phyloP scores from a whole-genome alignment of 352 stramenopile species.

The Phytophthora constricta region DNA sequence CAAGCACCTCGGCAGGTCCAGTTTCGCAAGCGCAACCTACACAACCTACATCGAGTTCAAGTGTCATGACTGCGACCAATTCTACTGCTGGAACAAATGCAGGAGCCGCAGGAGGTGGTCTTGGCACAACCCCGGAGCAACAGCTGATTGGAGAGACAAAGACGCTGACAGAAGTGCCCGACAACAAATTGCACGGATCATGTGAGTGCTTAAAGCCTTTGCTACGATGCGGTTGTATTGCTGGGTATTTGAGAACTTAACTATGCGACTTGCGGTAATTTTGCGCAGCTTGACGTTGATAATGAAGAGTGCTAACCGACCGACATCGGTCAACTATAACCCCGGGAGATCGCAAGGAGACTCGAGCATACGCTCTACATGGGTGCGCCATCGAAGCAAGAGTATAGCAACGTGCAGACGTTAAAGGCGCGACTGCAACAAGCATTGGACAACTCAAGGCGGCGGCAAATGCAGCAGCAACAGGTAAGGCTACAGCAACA shows the following conservation, averaged over 20 bases:
- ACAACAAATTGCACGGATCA: slow-evolving; percentile 90
- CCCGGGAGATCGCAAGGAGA: slow-evolving; percentile 82
- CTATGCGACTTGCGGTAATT: slow-evolving; percentile 12
- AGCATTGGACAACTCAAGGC: slow-evolving; percentile 82
- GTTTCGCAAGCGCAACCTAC: slow-evolving; percentile 25
- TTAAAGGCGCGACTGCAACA: slow-evolving; percentile 85
- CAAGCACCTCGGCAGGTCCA: slow-evolving; percentile 26
- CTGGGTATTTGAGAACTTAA: slow-evolving; percentile 23
- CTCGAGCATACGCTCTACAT: slow-evolving; percentile 90
- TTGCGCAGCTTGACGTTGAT: slow-evolving; percentile 82
- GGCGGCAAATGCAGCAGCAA: slow-evolving; percentile 82
- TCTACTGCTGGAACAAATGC: not conserved
- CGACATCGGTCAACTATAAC: slow-evolving; percentile 90
- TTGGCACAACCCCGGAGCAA: slow-evolving; percentile 24
- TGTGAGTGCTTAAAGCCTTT: slow-evolving; percentile 54
- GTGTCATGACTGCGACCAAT: slow-evolving; percentile 28
- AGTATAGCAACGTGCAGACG: slow-evolving; percentile 90
- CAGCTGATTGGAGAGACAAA: slow-evolving; percentile 85
- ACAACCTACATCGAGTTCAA: slow-evolving; percentile 24
- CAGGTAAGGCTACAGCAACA: slow-evolving; percentile 39
- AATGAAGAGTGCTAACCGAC: slow-evolving; percentile 90
- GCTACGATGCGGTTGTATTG: not conserved
- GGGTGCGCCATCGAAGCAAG: slow-evolving; percentile 79
- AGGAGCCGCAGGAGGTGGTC: not conserved
- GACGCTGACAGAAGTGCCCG: slow-evolving; percentile 77